Evolutionary conservation across 176 grass and related monocot genomes (phyloP).

Genomic region (Juncus inflexus): DNA sequence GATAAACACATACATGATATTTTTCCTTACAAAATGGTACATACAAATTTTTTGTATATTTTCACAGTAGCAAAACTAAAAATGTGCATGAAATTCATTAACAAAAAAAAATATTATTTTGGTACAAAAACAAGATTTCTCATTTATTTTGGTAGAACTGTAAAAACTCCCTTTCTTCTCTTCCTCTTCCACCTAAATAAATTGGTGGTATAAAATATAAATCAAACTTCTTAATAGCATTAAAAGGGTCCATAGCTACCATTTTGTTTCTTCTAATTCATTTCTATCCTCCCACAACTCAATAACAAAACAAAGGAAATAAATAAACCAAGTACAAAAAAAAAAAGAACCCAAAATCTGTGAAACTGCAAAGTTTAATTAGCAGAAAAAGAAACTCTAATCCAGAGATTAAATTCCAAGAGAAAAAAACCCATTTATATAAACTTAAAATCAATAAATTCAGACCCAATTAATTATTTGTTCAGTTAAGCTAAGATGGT

Average conservation of each 20-base stretch:
- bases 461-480: neutral
- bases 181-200: too few relatives aligned
- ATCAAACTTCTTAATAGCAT: too few relatives aligned
- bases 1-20: too few relatives aligned
- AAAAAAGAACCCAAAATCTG: neutral
- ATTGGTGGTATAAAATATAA: too few relatives aligned
- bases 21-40: too few relatives aligned
- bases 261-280: neutral
- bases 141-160: neutral
- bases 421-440: neutral
- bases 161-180: neutral
- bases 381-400: neutral
- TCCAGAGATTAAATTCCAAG: neutral
- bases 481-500: constrained; percentile 25
- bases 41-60: too few relatives aligned
- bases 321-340: neutral
- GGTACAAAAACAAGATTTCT: neutral
- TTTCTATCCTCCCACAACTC: constrained; percentile 12
- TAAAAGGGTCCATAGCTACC: too few relatives aligned
- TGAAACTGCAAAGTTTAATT: neutral
- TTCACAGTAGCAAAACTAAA: too few relatives aligned
- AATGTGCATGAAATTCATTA: too few relatives aligned
- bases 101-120: too few relatives aligned
- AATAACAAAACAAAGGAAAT: neutral
- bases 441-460: neutral